Evolutionary conservation across 2,329 filamentous ascomycete species (phyloP), one percentile per base, ranked within the genome.

Genomic region (Sporothrix sp.): DNA sequence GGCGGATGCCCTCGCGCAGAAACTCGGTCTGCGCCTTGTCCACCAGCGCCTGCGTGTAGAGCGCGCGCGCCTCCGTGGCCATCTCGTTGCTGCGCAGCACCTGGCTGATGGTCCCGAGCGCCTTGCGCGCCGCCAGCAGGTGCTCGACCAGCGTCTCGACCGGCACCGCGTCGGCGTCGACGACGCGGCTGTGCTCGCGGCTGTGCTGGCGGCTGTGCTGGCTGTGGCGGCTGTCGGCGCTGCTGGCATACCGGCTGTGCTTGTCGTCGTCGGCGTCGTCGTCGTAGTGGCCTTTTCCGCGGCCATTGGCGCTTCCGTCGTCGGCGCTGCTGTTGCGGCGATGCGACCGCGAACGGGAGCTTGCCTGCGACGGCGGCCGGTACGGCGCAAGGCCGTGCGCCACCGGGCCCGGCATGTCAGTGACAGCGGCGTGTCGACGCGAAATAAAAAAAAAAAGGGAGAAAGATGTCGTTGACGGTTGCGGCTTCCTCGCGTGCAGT

Each of bases 81-180:
- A 96, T 82, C 61, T 94, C 85, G 62, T 93, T 90, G 57, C 89
- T 90, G 53, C 87, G 85, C 63, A 87, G 83, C 47, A 96, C 87
- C 54, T 86, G 82, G 37, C 75, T 80, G 64, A 94, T 89, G 10
- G 88, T 88, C 14, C 85, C 86, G 4, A 97, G 76, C 1, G 90
- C 90, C 39, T 87, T 81, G 65, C 96, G 96, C 8, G 91, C 86
- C 27, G 85, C 83, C 36, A 96, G 80, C 32, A 96, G 83, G 67
- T 95, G 82, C 48, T 81, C 78, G 51, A 96, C 86, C 38, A 97
- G 80, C 21, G 80, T 81, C 59, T 95, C 87, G 61, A 95, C 78
- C 21, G 76, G 66, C 4, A 74, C 64, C 10, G 36, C 20, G 20
- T 21, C 18, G 37, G 33, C 21, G 44, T 46, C 44, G 30, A 13